Conservation (phyloP, 2,329 filamentous ascomycete species). For the Diaporthe eres region DNA sequence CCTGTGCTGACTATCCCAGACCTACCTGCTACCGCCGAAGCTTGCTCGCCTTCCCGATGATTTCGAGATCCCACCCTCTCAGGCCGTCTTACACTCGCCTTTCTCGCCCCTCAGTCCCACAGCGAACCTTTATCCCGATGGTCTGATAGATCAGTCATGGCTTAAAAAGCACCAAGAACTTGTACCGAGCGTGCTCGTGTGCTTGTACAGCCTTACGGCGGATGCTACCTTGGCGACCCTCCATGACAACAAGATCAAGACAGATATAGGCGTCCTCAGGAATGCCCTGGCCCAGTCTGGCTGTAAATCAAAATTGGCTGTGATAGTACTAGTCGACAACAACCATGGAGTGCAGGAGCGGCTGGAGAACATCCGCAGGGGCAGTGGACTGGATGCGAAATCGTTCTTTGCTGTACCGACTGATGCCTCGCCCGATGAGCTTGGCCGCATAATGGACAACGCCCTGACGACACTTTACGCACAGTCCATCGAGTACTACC, state of each 20-base stretch:
- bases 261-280: conserved; percentile 85
- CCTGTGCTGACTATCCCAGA: conserved; percentile 53
- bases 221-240: conserved; percentile 81
- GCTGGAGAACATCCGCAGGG: conserved; percentile 82
- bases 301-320: conserved; percentile 83
- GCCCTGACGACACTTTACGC: conserved; percentile 82
- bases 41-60: conserved; percentile 68
- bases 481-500: conserved; percentile 88
- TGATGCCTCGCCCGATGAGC: conserved; percentile 77
- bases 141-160: conserved; percentile 86
- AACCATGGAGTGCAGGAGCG: conserved; percentile 74
- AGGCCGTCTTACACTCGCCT: conserved; percentile 84
- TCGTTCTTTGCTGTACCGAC: conserved; percentile 88
- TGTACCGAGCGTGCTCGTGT: conserved; percentile 84
- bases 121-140: conserved; percentile 90
- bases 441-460: conserved; percentile 80
- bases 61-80: conserved; percentile 61
- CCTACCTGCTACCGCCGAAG: conserved; percentile 70
- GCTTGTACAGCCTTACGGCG: conserved; percentile 83
- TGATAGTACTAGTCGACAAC: conserved; percentile 83
- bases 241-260: conserved; percentile 90
- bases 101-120: conserved; percentile 90
- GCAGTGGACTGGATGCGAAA: conserved; percentile 85
- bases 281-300: conserved; percentile 76
- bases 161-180: conserved; percentile 89